Conservation (phyloP, 2,329 filamentous ascomycete species). For the Fusarium nurragi region DNA sequence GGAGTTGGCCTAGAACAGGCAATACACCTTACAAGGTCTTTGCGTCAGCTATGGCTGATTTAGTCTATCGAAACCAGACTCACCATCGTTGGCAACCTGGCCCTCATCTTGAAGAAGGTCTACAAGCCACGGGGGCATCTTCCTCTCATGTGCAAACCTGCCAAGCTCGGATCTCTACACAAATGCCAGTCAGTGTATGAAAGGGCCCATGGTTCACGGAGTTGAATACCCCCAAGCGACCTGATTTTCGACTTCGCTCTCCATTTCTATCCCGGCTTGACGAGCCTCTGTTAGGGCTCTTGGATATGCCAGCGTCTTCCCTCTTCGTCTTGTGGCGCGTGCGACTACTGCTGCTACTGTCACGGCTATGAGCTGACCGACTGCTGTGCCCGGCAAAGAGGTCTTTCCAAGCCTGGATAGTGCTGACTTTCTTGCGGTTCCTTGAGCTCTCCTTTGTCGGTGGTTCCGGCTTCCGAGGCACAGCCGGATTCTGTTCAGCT, state of each 20-base stretch:
- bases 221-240: slow-evolving; percentile 35
- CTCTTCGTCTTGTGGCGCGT: slow-evolving; percentile 41
- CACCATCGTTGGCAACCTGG: slow-evolving; percentile 63
- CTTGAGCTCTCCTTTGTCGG: slow-evolving; percentile 15
- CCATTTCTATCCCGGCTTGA: slow-evolving; percentile 5
- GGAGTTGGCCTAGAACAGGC: slow-evolving; percentile 68
- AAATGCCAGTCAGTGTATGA: slow-evolving; percentile 3
- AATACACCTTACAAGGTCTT: slow-evolving; percentile 63
- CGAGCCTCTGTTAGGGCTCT: slow-evolving; percentile 3
- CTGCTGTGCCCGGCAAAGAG: slow-evolving; percentile 27
- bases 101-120: slow-evolving; percentile 69
- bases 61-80: neutral
- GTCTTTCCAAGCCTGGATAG: slow-evolving; percentile 40
- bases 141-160: slow-evolving; percentile 75
- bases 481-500: slow-evolving; percentile 2
- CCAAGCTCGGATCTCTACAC: slow-evolving; percentile 71
- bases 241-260: slow-evolving; percentile 15
- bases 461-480: slow-evolving; percentile 14
- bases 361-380: slow-evolving; percentile 11
- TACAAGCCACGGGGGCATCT: slow-evolving; percentile 77
- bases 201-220: neutral
- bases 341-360: slow-evolving; percentile 31
- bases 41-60: neutral
- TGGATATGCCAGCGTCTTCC: slow-evolving; percentile 20
- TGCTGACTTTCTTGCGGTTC: slow-evolving; percentile 26